Evolutionary conservation across 2,329 filamentous ascomycete species (phyloP).

Genomic region (Neoscytalidium dimidiatum): DNA sequence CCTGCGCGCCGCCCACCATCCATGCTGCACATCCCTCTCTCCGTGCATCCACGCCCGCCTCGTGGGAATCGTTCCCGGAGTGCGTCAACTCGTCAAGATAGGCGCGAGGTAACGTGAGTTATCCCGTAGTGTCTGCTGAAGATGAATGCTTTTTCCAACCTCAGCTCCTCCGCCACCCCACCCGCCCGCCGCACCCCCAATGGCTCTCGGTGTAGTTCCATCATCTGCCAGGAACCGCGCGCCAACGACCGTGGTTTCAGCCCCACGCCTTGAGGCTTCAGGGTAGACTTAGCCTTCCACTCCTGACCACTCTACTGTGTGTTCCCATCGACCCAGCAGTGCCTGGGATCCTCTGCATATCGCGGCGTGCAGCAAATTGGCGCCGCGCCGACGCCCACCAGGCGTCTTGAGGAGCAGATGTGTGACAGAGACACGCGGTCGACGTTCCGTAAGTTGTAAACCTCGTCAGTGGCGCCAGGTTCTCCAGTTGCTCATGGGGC

Average conservation of each 20-base stretch:
- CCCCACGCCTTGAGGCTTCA: neutral
- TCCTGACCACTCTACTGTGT: neutral
- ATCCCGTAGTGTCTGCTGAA: neutral
- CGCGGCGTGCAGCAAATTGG: neutral
- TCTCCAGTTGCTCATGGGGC: neutral
- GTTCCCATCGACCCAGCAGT: neutral
- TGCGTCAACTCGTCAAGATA: neutral
- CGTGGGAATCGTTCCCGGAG: neutral
- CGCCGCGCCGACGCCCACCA: neutral
- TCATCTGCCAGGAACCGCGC: neutral
- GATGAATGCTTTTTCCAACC: neutral
- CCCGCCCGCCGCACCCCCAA: neutral
- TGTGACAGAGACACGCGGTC: neutral
- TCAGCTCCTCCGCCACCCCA: constrained; percentile 1
- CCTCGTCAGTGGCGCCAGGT: constrained; percentile 1
- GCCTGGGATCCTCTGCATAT: neutral
- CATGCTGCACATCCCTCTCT: constrained; percentile 5
- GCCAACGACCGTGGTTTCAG: neutral
- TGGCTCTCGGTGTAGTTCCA: no score
- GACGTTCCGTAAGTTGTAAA: no score
- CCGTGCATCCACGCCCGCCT: constrained; percentile 8
- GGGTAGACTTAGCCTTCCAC: neutral
- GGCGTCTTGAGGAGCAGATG: neutral
- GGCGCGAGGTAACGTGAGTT: neutral
- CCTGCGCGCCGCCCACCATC: neutral